These are phyloP conservation scores for Lithospermum erythrorhizon DNA, from an alignment of 257 asterid genomes.

Conservation along the genomic window DNA sequence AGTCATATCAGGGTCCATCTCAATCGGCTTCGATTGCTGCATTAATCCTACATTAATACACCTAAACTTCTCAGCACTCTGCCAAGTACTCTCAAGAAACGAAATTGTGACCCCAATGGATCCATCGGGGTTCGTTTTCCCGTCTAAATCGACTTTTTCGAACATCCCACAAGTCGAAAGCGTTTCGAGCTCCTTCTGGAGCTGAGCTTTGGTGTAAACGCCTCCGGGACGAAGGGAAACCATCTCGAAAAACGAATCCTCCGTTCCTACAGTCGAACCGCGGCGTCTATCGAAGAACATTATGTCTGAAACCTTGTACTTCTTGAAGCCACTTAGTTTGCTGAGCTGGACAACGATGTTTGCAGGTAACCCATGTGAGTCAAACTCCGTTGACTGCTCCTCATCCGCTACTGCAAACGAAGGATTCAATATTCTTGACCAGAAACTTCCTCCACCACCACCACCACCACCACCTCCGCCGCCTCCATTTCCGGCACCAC, in stretches of 20 bases:
- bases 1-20: conserved; percentile 95
- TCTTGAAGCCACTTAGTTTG: conserved; percentile 82
- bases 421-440: conserved; percentile 43
- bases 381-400: conserved; percentile 72
- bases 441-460: conserved; percentile 38
- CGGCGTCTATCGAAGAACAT: conserved; percentile 58
- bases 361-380: conserved; percentile 85
- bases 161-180: conserved; percentile 89
- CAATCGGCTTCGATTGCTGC: conserved; percentile 80
- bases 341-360: conserved; percentile 67
- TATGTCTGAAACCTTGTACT: conserved; percentile 76
- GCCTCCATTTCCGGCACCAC: conserved; percentile 8
- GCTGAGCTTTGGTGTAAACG: conserved; percentile 74
- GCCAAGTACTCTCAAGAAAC: conserved; percentile 82
- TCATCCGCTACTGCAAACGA: conserved; percentile 70
- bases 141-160: conserved; percentile 80
- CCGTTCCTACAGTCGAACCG: conserved; percentile 53
- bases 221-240: conserved; percentile 86
- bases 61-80: conserved; percentile 67
- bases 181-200: conserved; percentile 78
- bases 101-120: conserved; percentile 58
- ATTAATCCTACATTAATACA: conserved; percentile 86
- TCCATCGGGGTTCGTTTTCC: conserved; percentile 78
- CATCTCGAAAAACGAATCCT: conserved; percentile 92
- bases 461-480: conserved; percentile 50